These are phyloP conservation scores for Chimonanthus salicifolius DNA, from an alignment of 164 flowering plant species.

Conservation along the genomic window DNA sequence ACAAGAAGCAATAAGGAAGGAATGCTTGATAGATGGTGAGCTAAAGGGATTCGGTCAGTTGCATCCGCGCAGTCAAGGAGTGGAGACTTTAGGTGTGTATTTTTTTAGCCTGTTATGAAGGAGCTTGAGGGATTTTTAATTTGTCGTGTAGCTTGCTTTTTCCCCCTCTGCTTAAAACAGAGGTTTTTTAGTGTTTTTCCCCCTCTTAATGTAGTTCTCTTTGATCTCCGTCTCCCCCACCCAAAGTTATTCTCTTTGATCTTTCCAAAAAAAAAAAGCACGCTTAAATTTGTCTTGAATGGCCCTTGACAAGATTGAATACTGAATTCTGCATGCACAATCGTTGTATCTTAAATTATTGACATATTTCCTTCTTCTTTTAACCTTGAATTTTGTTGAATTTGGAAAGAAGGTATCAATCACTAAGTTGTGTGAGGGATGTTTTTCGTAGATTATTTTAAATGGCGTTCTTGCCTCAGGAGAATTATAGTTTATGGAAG, in stretches of 20 bases:
- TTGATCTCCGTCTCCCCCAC: not conserved
- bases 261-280: too few species aligned
- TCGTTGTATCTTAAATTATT: too few species aligned
- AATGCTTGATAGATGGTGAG: conserved; percentile 81
- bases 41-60: conserved; percentile 96
- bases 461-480: not conserved
- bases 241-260: too few species aligned
- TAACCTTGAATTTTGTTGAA: not conserved
- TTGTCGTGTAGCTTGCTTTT: too few species aligned
- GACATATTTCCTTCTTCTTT: too few species aligned
- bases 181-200: not conserved
- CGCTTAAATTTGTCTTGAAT: not conserved
- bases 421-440: not conserved
- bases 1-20: conserved; percentile 66
- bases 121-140: too few species aligned
- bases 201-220: not conserved
- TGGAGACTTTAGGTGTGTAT: conserved; percentile 78
- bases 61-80: conserved; percentile 97
- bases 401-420: not conserved
- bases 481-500: not conserved
- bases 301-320: not conserved
- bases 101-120: not conserved
- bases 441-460: not conserved
- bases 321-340: not conserved
- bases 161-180: not conserved